Evolutionary conservation across 2,329 filamentous ascomycete species (phyloP), one percentile per base, ranked within the genome.

Genomic region (Beauveria caledonica): DNA sequence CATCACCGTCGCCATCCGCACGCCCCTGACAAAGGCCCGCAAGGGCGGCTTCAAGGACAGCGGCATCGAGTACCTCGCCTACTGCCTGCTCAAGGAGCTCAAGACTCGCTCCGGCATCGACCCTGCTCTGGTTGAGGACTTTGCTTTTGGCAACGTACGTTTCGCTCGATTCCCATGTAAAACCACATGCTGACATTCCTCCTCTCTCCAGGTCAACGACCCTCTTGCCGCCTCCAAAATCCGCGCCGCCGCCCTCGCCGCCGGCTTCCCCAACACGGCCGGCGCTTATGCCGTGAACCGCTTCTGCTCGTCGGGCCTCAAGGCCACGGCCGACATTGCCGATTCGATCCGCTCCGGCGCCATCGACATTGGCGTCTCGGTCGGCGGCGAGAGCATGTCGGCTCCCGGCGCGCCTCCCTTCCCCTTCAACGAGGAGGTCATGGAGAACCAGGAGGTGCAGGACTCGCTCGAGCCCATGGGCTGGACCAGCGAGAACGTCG

Each of bases 11-110:
- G 93, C 93, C 29, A 80, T 92, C 69, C 89, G 94, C 60, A 97
- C 93, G 29, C 92, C 94, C 0, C 82, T 99, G 64, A 82, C 88
- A 71, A 97, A 97, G 79, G 92, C 84, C 57, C 82, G 82, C 73
- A 97, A 96, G 82, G 93, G 94, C 66, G 91, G 92, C 46, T 89
- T 99, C 80, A 97, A 97, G 80, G 93, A 99, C 74, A 95, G 92
- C 6, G 83, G 83, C 45, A 84, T 97, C 64, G 94, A 99, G 74
- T 93, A 87, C 75, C 80, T 99, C 61, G 74, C 96, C 63, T 91
- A 92, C 72, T 86, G 91, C 62, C 80, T 96, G 53, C 78, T 97
- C 67, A 89, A 94, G 78, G 80, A 92, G 72, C 82, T 90, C 56
- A 75, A 85, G 60, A 79, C 86, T 65, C 86, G 87, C 69, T 87